These are phyloP conservation scores for Teunomyces pallodes DNA, from an alignment of 805 yeast genomes.

Conservation along the genomic window DNA sequence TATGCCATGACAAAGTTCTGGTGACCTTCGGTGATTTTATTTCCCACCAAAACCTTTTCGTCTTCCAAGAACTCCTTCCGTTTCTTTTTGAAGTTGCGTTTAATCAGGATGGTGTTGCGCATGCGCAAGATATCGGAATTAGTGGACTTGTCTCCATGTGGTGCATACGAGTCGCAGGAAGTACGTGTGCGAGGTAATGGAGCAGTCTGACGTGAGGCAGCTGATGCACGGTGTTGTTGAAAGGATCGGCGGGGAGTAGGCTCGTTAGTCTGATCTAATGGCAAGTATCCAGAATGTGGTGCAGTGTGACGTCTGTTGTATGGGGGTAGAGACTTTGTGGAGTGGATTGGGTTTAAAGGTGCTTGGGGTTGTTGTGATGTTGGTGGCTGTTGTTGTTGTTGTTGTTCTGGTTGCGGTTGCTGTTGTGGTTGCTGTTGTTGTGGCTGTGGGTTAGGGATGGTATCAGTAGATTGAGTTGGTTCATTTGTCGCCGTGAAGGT, in stretches of 20 bases:
- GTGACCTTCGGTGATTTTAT: constrained; percentile 88
- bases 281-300: constrained; percentile 3
- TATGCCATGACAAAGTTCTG: constrained; percentile 91
- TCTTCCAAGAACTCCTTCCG: constrained; percentile 45
- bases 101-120: constrained; percentile 46
- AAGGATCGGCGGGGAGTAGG: background rate
- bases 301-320: constrained; percentile 9
- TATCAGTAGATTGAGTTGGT: background rate
- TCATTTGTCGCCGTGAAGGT: background rate
- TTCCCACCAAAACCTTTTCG: constrained; percentile 66
- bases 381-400: background rate
- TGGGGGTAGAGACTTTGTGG: background rate
- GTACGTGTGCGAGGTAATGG: background rate
- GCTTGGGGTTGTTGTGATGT: background rate
- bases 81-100: constrained; percentile 42
- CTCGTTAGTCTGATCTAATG: background rate
- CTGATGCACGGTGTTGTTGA: background rate
- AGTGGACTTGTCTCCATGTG: constrained; percentile 17
- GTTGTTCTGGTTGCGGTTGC: background rate
- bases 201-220: background rate
- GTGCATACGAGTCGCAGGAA: constrained; percentile 13
- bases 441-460: background rate
- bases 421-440: background rate
- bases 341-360: too few species aligned
- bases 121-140: constrained; percentile 47